Base-by-base conservation (phyloP, 768 basidiomycete species). In the Rhodotorula toruloides region DNA sequence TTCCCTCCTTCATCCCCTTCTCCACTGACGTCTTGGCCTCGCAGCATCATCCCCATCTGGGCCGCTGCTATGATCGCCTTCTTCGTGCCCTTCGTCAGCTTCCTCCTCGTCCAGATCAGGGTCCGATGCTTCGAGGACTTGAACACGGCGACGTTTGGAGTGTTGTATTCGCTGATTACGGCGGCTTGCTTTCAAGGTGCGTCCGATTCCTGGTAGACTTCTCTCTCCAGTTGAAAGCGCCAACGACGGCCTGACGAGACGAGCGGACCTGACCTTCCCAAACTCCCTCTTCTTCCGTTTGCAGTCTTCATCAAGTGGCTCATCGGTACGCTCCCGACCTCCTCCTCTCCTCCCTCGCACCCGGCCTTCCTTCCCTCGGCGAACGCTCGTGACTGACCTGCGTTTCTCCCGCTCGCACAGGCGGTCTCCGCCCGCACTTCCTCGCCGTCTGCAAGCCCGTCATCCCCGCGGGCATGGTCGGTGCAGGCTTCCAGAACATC, bases 261-360 rank as follows among this genome's bases (percentile, higher is more conserved):
- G n/a, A n/a, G n/a, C n/a, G n/a, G n/a, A n/a, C n/a, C n/a, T n/a
- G n/a, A n/a, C 31, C 22, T 16, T 7, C 31, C 7, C 14, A 4
- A 32, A 7, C 21, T 34, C 29, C 29, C 13, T 4, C 49, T 47
- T 10, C 11, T 31, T 36, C 21, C n/a, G 17, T 36, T 16, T 31
- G 17, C 36, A 75, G 83, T 84, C 16, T 83, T 82, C 74, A 76
- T 85, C 65, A 85, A 85, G 73, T 84, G 81, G 80, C 76, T 84
- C 52, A 48, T 48, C 47, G 47, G 47, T 46, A 5, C 4, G 44
- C 25, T 83, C 34, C 4, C 53, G 12, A 5, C 53, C 53, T 39
- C 19, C 1, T 14, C 36, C 32, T 36, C 56, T 17, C 22, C 27
- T 22, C 16, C 37, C 47, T 39, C 12, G 25, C 25, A 42, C 27